Percentiles rank a stretch among this genome's conserved stretches.
These are phyloP conservation scores for Grosmannia penicillata DNA, from an alignment of 2,329 filamentous ascomycete species.

Conservation along the genomic window DNA sequence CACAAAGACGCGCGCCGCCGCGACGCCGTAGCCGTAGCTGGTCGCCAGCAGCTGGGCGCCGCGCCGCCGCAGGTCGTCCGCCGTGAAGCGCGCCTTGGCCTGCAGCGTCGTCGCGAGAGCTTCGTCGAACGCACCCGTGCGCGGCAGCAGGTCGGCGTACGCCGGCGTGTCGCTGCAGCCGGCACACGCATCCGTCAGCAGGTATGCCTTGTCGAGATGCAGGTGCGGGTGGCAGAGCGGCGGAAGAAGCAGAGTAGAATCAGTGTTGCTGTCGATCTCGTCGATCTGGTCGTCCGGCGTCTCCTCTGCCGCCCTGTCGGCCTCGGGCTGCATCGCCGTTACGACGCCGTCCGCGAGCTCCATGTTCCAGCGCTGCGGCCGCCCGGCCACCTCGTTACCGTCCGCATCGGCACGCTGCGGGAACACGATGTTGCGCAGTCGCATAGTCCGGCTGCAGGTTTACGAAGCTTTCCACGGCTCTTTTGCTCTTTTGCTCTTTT, in stretches of 20 bases:
- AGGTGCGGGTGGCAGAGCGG: conserved; percentile 56
- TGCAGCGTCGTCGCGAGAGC: conserved; percentile 35
- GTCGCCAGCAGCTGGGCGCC: conserved; percentile 52
- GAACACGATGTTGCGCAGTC: conserved; percentile 6
- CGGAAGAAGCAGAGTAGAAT: conserved; percentile 17
- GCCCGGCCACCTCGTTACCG: too few relatives aligned
- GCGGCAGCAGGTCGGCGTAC: conserved; percentile 45
- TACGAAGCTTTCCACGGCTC: background rate
- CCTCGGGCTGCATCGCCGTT: background rate
- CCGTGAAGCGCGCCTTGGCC: conserved; percentile 49
- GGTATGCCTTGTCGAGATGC: conserved; percentile 53
- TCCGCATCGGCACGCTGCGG: background rate
- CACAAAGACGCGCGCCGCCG: conserved; percentile 55
- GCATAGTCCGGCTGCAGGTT: too few relatives aligned
- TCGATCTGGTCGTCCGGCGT: background rate
- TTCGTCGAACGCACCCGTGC: conserved; percentile 48
- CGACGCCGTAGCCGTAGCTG: conserved; percentile 49
- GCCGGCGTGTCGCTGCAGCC: conserved; percentile 21
- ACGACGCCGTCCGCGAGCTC: conserved; percentile 7
- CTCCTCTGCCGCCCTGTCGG: background rate
- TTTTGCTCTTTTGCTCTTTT: background rate
- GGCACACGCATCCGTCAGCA: conserved; percentile 26
- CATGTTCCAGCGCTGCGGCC: conserved; percentile 4
- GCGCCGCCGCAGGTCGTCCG: conserved; percentile 46
- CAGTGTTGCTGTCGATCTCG: background rate